Conservation (phyloP, 768 basidiomycete species). For the Mycena galericulata region DNA sequence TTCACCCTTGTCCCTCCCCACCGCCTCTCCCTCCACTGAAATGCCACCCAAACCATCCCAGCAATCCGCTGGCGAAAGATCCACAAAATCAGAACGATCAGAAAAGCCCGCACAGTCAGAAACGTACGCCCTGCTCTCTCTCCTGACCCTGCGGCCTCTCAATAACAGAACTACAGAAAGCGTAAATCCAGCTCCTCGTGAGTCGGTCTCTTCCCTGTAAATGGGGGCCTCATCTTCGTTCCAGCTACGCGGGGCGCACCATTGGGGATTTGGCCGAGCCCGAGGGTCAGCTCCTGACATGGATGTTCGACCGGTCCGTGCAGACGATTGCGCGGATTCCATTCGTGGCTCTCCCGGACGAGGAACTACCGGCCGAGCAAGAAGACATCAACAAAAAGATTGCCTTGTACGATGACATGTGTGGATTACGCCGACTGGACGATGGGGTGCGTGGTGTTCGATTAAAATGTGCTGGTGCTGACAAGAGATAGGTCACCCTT, state of each 20-base stretch:
- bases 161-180: too few relatives aligned
- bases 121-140: too few relatives aligned
- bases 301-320: constrained; percentile 1
- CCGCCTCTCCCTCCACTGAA: constrained; percentile 4
- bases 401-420: background rate
- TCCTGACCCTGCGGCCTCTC: too few relatives aligned
- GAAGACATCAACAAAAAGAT: constrained; percentile 11
- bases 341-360: background rate
- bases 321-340: background rate
- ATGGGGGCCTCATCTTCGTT: background rate
- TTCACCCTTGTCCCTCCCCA: constrained; percentile 3
- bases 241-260: background rate
- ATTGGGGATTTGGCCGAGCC: background rate
- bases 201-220: background rate
- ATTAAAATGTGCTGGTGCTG: too few relatives aligned
- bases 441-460: too few relatives aligned
- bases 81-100: background rate
- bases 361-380: background rate
- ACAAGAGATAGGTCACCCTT: background rate
- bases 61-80: background rate
- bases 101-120: background rate
- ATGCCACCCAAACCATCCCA: background rate
- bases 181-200: constrained; percentile 9
- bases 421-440: background rate
- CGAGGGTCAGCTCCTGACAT: background rate